A percentile compares a stretch with the other conserved stretches of the same genome.
phyloP scores from a whole-genome alignment of 495 filamentous ascomycete genomes.

The Eremomyces bilateralis region DNA sequence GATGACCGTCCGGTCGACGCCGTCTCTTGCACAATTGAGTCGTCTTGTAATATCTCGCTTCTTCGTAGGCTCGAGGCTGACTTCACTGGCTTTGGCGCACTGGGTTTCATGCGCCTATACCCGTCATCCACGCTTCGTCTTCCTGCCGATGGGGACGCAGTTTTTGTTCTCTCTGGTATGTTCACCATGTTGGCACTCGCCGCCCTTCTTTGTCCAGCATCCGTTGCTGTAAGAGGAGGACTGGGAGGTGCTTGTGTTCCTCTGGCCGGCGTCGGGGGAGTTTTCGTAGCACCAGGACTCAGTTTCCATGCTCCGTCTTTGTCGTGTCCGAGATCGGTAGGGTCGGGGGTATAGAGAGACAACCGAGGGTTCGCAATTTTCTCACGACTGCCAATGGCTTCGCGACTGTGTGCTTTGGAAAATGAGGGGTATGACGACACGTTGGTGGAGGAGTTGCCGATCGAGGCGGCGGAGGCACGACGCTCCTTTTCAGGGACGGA shows the following conservation, averaged over 20 bases:
- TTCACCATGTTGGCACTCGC: slow-evolving; percentile 9
- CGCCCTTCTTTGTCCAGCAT: slow-evolving; percentile 20
- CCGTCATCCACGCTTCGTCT: too few species aligned
- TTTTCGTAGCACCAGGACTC: slow-evolving; percentile 1
- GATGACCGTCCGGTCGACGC: too few species aligned
- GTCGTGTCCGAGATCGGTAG: slow-evolving; percentile 47
- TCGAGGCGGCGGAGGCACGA: slow-evolving; percentile 11
- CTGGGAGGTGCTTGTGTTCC: slow-evolving; percentile 32
- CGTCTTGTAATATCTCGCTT: too few species aligned
- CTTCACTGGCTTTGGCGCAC: too few species aligned
- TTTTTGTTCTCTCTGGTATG: slow-evolving; percentile 4
- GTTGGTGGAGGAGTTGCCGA: slow-evolving; percentile 27
- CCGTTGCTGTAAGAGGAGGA: slow-evolving; percentile 35
- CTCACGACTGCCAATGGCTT: slow-evolving; percentile 42
- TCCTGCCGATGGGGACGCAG: too few species aligned
- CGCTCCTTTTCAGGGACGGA: slow-evolving; percentile 23
- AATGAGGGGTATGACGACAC: slow-evolving; percentile 58
- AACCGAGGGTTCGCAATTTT: slow-evolving; percentile 24
- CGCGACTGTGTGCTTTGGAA: slow-evolving; percentile 78
- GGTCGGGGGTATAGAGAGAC: slow-evolving; percentile 52
- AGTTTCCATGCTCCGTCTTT: slow-evolving; percentile 9
- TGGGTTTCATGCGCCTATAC: too few species aligned
- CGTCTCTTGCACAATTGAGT: too few species aligned
- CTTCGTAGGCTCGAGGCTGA: too few species aligned
- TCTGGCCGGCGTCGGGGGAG: background rate